Conservation (phyloP, 306 rosid species). For the Luffa acutangula region DNA sequence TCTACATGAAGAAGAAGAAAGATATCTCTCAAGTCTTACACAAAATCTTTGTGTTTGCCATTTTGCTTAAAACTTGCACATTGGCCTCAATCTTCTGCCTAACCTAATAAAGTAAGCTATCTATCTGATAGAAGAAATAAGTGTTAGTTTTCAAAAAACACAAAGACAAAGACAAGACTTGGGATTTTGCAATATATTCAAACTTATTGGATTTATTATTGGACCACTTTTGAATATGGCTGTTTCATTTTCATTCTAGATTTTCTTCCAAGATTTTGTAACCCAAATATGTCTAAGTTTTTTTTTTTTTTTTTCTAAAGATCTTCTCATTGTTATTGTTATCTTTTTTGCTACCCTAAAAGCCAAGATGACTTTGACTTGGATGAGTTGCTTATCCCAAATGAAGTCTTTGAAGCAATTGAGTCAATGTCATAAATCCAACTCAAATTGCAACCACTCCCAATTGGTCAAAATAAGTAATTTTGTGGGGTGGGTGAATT, state of each 20-base stretch:
- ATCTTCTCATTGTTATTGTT: background rate
- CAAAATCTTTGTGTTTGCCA: constrained; percentile 1
- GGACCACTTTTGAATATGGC: background rate
- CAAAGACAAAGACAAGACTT: constrained; percentile 4
- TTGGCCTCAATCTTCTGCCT: background rate
- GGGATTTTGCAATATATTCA: background rate
- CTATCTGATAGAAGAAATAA: background rate
- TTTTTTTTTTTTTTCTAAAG: background rate
- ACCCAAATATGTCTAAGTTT: background rate
- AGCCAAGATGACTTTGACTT: background rate
- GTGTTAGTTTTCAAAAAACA: background rate
- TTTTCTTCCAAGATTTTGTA: background rate
- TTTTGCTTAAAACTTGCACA: background rate
- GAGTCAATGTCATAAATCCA: background rate
- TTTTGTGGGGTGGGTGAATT: background rate
- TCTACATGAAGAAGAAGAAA: background rate
- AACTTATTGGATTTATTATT: background rate
- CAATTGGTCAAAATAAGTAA: background rate
- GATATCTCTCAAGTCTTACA: background rate
- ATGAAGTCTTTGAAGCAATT: background rate
- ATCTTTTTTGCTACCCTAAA: background rate
- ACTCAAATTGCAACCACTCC: background rate
- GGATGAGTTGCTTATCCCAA: background rate
- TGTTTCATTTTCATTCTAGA: background rate
- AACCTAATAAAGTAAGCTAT: background rate